phyloP scores from a whole-genome alignment of 257 asterid genomes.

The Solanum chaucha region DNA sequence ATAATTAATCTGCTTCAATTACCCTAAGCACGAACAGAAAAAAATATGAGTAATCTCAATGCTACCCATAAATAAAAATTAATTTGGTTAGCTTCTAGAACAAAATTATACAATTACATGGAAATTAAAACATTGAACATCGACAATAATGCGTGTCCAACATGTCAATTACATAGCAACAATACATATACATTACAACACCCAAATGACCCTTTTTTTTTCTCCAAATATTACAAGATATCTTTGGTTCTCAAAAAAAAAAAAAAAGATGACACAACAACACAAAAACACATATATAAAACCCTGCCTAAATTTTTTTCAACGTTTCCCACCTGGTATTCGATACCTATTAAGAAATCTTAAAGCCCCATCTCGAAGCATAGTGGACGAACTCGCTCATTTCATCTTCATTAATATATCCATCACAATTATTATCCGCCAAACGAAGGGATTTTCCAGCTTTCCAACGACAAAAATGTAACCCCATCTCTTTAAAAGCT shows the following conservation, averaged over 20 bases:
- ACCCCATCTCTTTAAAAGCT: neutral
- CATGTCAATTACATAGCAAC: neutral
- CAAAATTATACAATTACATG: neutral
- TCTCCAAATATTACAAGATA: neutral
- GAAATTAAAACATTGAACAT: neutral
- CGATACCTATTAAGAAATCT: neutral
- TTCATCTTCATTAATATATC: constrained; percentile 7
- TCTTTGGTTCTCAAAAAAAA: neutral
- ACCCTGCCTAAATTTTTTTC: neutral
- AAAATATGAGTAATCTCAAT: too few species aligned
- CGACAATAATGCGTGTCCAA: neutral
- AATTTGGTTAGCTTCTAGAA: neutral
- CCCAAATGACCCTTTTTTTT: neutral
- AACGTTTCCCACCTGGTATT: neutral
- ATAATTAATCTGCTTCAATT: too few species aligned
- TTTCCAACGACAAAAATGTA: neutral
- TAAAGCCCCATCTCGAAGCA: neutral
- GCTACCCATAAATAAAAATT: too few species aligned
- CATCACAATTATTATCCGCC: constrained; percentile 9
- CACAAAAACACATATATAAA: neutral
- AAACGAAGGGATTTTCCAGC: neutral
- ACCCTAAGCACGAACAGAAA: too few species aligned
- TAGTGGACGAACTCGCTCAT: neutral
- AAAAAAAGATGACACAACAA: neutral
- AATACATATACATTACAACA: neutral